These are phyloP conservation scores for Sporothrix sp. DNA, from an alignment of 2,329 filamentous ascomycete genomes.

Conservation along the genomic window DNA sequence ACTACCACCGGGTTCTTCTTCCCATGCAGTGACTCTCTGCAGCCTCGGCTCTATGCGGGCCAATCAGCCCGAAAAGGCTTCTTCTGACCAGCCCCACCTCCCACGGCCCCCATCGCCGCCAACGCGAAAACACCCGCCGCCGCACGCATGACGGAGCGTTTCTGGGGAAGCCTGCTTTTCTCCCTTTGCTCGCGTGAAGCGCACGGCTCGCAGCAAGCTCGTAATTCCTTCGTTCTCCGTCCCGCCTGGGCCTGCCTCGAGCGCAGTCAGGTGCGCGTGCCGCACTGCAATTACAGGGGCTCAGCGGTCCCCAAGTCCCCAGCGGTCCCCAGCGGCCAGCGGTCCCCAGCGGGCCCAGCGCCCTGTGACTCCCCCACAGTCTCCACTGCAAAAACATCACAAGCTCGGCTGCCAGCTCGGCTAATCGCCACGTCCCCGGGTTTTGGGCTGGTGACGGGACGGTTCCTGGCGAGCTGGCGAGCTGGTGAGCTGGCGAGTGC, in stretches of 20 bases:
- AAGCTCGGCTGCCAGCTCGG: slow-evolving; percentile 46
- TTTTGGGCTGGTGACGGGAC: no score
- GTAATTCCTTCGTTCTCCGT: slow-evolving; percentile 14
- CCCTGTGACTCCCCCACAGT: neutral
- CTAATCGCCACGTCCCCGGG: slow-evolving; percentile 22
- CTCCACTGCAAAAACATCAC: slow-evolving; percentile 29
- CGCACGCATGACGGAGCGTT: neutral
- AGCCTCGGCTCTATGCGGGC: slow-evolving; percentile 18
- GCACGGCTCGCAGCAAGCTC: neutral
- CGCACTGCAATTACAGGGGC: neutral
- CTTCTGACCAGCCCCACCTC: no score
- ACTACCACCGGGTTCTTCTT: no score
- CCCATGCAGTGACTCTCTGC: no score
- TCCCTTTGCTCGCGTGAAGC: no score
- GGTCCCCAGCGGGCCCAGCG: no score
- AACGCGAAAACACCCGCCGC: slow-evolving; percentile 9
- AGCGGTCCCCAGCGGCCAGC: neutral
- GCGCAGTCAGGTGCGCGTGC: neutral
- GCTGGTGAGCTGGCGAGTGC: no score
- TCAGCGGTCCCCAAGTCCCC: neutral
- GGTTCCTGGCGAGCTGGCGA: no score
- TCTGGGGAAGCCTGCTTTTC: neutral
- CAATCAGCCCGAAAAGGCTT: no score
- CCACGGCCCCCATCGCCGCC: no score
- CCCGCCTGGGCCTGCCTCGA: neutral